Percentiles rank a stretch among this genome's conserved stretches.
Evolutionary conservation across 75 land plant genomes (phyloP).

Genomic region (Azolla pinnata): DNA sequence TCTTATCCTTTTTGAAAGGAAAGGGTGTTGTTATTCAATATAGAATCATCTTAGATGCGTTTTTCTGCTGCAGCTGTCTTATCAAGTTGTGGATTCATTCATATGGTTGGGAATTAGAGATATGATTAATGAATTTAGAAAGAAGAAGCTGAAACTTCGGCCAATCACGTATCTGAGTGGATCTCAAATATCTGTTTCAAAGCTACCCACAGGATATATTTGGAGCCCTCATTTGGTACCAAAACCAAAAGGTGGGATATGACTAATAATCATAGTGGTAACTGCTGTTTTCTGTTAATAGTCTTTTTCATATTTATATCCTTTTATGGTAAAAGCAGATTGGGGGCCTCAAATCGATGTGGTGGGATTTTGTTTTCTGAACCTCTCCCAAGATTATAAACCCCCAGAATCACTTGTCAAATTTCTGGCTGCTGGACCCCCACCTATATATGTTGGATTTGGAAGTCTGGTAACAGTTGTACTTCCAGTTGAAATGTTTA

Average conservation of each 20-base stretch:
- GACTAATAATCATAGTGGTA: too few species aligned
- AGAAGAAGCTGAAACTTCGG: constrained; percentile 33
- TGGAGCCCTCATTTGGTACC: constrained; percentile 45
- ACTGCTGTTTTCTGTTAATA: too few species aligned
- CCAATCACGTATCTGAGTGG: constrained; percentile 39
- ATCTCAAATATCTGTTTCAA: constrained; percentile 22
- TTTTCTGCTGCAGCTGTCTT: constrained; percentile 21
- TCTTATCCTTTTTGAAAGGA: neutral
- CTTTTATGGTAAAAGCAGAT: constrained; percentile 15
- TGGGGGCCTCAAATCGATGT: constrained; percentile 37
- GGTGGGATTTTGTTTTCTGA: constrained; percentile 37
- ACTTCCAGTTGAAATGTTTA: too few species aligned
- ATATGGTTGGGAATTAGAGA: constrained; percentile 35
- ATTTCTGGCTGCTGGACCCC: constrained; percentile 19
- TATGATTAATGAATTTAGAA: constrained; percentile 29
- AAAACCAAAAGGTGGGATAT: constrained; percentile 36
- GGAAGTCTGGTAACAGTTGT: constrained; percentile 41
- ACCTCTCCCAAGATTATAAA: constrained; percentile 19
- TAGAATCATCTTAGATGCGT: neutral
- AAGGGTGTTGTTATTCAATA: neutral
- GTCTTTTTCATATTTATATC: too few species aligned
- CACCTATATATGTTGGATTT: constrained; percentile 35
- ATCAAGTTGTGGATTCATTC: constrained; percentile 33
- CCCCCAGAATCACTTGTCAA: constrained; percentile 24
- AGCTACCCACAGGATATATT: constrained; percentile 35